Conservation (phyloP, 495 filamentous ascomycete genomes). For the Xylaria castorea region DNA sequence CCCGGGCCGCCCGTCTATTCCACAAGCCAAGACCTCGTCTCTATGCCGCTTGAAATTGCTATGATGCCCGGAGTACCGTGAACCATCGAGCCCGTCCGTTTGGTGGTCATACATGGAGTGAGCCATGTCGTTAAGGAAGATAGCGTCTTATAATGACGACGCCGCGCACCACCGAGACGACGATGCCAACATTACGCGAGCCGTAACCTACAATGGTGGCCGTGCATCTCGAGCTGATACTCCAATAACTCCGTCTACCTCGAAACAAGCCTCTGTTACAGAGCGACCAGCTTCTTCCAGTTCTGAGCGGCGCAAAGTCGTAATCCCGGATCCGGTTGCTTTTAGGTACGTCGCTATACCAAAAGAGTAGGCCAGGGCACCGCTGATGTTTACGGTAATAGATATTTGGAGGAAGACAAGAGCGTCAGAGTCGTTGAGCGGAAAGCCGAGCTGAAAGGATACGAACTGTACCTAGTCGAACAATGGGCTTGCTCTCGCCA, state of each 20-base stretch:
- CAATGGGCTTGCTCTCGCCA: slow-evolving; percentile 96
- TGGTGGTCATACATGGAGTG: slow-evolving; percentile 22
- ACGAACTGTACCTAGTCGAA: slow-evolving; percentile 93
- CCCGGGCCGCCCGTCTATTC: background rate
- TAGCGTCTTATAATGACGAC: slow-evolving; percentile 36
- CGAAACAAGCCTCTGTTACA: slow-evolving; percentile 27
- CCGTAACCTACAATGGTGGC: slow-evolving; percentile 24
- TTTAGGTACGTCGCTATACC: slow-evolving; percentile 54
- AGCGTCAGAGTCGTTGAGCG: slow-evolving; percentile 77
- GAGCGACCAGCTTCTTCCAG: slow-evolving; percentile 28
- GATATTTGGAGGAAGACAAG: slow-evolving; percentile 89
- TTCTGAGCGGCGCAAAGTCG: slow-evolving; percentile 56
- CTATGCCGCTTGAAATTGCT: background rate
- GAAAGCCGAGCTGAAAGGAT: slow-evolving; percentile 72
- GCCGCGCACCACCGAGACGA: slow-evolving; percentile 23
- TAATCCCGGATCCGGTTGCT: slow-evolving; percentile 77
- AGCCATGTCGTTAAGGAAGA: slow-evolving; percentile 43
- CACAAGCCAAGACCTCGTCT: background rate
- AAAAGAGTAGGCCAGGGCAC: background rate
- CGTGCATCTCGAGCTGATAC: slow-evolving; percentile 25
- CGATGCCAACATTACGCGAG: slow-evolving; percentile 6
- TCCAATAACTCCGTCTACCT: slow-evolving; percentile 27
- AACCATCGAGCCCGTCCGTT: slow-evolving; percentile 26
- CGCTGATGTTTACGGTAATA: slow-evolving; percentile 33
- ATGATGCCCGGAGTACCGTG: slow-evolving; percentile 35